A percentile compares a stretch with the other conserved stretches of the same genome.
phyloP scores from a whole-genome alignment of 176 grass and related monocot species.

The Avena atlantica region DNA sequence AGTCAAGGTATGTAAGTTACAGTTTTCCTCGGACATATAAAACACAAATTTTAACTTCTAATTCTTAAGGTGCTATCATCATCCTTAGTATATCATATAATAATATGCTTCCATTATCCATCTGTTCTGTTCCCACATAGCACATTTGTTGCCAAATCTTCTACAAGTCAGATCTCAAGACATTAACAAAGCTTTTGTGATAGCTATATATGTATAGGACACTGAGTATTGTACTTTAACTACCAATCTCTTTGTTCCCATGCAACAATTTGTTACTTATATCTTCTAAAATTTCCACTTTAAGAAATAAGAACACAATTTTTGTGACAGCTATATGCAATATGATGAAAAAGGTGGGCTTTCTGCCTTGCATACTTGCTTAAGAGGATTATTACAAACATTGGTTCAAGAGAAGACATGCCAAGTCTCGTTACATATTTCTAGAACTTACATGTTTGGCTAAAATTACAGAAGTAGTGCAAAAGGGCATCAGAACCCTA shows the following conservation, averaged over 20 bases:
- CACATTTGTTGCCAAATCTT: neutral
- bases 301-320: neutral
- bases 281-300: neutral
- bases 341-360: neutral
- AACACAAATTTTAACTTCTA: neutral
- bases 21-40: conserved; percentile 17
- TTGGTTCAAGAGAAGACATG: conserved; percentile 5
- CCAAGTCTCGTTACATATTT: neutral
- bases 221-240: conserved; percentile 2
- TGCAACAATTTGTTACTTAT: neutral
- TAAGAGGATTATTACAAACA: conserved; percentile 1
- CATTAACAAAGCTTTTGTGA: neutral
- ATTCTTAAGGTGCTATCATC: neutral
- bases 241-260: neutral
- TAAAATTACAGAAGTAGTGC: neutral
- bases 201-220: neutral
- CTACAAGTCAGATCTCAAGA: neutral
- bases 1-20: neutral
- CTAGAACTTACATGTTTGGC: neutral
- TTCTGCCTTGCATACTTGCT: neutral
- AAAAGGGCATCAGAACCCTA: neutral
- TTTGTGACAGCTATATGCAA: neutral
- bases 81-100: neutral
- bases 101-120: neutral
- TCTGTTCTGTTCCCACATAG: neutral